Evolutionary conservation across 805 yeast genomes (phyloP).

Genomic region (Pichia rugopelliculosa): DNA sequence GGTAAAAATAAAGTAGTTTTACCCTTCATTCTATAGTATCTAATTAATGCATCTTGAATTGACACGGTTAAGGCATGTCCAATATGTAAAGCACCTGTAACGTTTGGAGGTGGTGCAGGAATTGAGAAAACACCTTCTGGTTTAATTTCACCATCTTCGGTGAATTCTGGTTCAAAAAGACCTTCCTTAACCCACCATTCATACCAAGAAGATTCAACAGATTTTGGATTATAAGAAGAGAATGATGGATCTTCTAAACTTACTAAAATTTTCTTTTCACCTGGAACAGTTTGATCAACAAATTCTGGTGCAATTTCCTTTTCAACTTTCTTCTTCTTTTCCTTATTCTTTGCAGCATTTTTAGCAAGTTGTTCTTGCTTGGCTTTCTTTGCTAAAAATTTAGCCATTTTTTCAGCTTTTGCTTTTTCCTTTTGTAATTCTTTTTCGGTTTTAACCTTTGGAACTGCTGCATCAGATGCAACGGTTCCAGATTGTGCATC

Average conservation of each 20-base stretch:
- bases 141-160: conserved; percentile 63
- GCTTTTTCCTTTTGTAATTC: conserved; percentile 63
- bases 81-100: conserved; percentile 96
- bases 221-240: conserved; percentile 87
- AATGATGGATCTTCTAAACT: conserved; percentile 86
- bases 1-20: conserved; percentile 89
- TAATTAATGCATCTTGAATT: conserved; percentile 86
- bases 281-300: conserved; percentile 74
- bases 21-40: conserved; percentile 96
- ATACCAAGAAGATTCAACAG: conserved; percentile 96
- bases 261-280: conserved; percentile 86
- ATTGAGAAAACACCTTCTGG: conserved; percentile 83
- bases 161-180: conserved; percentile 79
- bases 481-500: conserved; percentile 13
- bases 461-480: conserved; percentile 39
- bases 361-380: conserved; percentile 58
- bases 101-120: conserved; percentile 99
- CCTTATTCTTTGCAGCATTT: conserved; percentile 34
- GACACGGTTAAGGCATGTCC: conserved; percentile 97
- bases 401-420: conserved; percentile 49
- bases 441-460: conserved; percentile 47
- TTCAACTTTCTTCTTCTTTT: conserved; percentile 61
- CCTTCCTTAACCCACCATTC: conserved; percentile 93
- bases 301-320: conserved; percentile 72
- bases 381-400: conserved; percentile 72